Evolutionary conservation across 768 basidiomycete genomes (phyloP), one percentile per base, ranked within the genome.

Genomic region (Tricholomella constricta): DNA sequence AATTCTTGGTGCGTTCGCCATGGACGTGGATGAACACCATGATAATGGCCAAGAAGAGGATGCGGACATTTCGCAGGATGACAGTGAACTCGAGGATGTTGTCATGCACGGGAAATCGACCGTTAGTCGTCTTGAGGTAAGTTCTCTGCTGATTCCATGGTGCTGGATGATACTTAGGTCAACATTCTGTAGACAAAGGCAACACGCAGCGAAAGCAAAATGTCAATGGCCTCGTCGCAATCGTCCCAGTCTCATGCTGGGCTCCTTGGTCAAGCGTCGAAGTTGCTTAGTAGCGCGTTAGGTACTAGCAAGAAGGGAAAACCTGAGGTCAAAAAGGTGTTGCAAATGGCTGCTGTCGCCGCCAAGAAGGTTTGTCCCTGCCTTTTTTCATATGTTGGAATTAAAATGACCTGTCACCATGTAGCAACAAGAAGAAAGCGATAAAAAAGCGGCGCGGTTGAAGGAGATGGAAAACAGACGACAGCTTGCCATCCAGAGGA

Each of bases 381-480:
- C 6, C 1, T 23, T 5, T 27, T 12, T 25, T 6, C 15, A 37
- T 3, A 43, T 11, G 14, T 15, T 5, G 14, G 11, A 34, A 17
- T 29, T 40, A 44, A 17, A 38, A 31, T 52, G 20, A 42, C 54
- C 36, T 17, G 26, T 22, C 50, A 58, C 34, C 59, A 53, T 43
- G 31, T 46, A 97, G 95, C 91, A 95, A 78, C 90, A 95, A 76
- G 91, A 89, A 59, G 89, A 91, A 64, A 79, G 81, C 29, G 92
- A 91, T 58, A 91, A 88, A 71, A 92, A 90, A 69, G 81, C 79
- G 1, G 72, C 79, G 10, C 77, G 88, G 23, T 70, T 88, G 54
- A 91, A 85, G 60, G 89, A 93, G 52, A 90, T 90, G 84, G 94
- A 95, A 59, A 78, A 79, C 41, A 79, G 91, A 38, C 84, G 91